Evolutionary conservation across 2,329 filamentous ascomycete species (phyloP).

Genomic region (Arachnomyces sp.): DNA sequence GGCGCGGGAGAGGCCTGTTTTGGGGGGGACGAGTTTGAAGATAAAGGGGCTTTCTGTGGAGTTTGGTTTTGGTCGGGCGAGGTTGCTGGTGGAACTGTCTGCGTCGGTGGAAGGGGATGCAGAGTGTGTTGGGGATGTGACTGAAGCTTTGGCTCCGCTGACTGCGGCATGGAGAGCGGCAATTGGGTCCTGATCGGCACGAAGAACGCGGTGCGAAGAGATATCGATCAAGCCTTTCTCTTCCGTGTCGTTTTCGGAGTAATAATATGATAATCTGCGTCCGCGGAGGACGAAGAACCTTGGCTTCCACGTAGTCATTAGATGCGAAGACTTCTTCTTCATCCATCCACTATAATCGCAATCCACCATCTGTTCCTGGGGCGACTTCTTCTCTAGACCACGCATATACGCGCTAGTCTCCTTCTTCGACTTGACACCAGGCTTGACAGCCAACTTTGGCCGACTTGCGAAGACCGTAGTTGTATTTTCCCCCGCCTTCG

Average conservation of each 20-base stretch:
- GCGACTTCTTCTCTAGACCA: conserved; percentile 71
- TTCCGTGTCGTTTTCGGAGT: conserved; percentile 82
- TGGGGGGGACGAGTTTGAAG: conserved; percentile 92
- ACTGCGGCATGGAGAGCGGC: conserved; percentile 86
- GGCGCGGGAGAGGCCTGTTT: conserved; percentile 74
- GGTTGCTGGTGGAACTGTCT: conserved; percentile 9
- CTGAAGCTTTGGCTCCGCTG: conserved; percentile 69
- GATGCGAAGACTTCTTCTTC: conserved; percentile 94
- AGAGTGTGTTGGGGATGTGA: conserved; percentile 44
- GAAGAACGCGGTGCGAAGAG: conserved; percentile 91
- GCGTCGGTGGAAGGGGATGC: conserved; percentile 18
- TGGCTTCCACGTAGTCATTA: conserved; percentile 97
- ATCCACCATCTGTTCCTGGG: conserved; percentile 71
- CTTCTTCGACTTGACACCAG: conserved; percentile 67
- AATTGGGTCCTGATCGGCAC: conserved; percentile 82
- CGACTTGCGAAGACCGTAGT: conserved; percentile 28
- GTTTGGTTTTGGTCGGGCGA: conserved; percentile 22
- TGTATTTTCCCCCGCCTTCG: conserved; percentile 40
- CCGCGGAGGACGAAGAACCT: conserved; percentile 92
- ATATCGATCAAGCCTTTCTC: conserved; percentile 97
- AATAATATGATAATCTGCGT: conserved; percentile 88
- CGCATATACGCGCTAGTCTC: conserved; percentile 89
- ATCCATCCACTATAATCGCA: conserved; percentile 98
- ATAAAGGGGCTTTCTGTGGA: conserved; percentile 56
- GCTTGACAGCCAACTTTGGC: conserved; percentile 44